A percentile compares a stretch with the other conserved stretches of the same genome.
Evolutionary conservation across 108 stramenopile genomes (phyloP).

Genomic region (Fistulifera solaris): DNA sequence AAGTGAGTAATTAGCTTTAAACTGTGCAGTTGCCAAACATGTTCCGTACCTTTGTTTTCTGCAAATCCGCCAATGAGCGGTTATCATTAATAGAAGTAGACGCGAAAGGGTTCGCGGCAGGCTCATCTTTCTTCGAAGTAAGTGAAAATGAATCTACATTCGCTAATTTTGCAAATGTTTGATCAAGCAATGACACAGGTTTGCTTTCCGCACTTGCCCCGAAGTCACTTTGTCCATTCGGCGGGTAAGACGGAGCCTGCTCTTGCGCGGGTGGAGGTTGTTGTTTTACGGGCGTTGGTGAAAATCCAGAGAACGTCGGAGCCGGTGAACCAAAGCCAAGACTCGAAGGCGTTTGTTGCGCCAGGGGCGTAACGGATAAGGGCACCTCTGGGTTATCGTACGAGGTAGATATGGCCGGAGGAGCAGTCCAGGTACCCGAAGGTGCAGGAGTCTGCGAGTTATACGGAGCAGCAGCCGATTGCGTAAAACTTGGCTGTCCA

Average conservation of each 20-base stretch:
- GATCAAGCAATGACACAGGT: constrained; percentile 41
- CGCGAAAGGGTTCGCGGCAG: constrained; percentile 45
- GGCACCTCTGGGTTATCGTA: background rate
- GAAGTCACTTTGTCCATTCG: constrained; percentile 12
- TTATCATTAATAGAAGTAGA: constrained; percentile 16
- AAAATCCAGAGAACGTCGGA: constrained; percentile 9
- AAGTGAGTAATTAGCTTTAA: too few species aligned
- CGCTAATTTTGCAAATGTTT: constrained; percentile 51
- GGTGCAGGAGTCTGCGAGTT: constrained; percentile 4
- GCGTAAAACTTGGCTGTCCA: too few species aligned
- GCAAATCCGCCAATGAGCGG: constrained; percentile 63
- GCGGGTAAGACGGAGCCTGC: constrained; percentile 15
- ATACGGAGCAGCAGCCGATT: background rate
- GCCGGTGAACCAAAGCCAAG: constrained; percentile 23
- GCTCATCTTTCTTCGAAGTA: constrained; percentile 25
- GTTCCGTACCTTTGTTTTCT: constrained; percentile 9
- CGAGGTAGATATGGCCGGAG: constrained; percentile 5
- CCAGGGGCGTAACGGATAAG: constrained; percentile 6
- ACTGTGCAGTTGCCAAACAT: too few species aligned
- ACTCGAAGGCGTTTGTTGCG: constrained; percentile 19
- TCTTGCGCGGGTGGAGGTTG: constrained; percentile 11
- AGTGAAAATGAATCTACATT: constrained; percentile 54
- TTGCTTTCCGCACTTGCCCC: constrained; percentile 27
- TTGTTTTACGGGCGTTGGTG: constrained; percentile 5
- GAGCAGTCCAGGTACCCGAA: background rate